Evolutionary conservation across 2,329 filamentous ascomycete genomes (phyloP), one percentile per base, ranked within the genome.

Genomic region (Polytolypa hystricis): DNA sequence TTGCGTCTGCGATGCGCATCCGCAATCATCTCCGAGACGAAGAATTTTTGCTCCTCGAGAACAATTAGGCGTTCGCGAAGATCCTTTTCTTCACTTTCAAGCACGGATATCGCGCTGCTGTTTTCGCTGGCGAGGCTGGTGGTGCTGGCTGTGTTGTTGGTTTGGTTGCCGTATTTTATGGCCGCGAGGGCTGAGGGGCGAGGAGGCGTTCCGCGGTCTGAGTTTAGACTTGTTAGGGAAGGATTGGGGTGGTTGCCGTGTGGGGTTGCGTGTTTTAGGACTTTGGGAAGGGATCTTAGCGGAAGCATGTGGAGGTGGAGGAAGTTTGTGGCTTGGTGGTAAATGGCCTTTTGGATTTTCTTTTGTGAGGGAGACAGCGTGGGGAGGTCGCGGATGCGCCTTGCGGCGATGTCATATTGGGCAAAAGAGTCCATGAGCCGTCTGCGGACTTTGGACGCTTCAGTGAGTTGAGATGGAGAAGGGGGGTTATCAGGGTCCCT

Each of bases 221-320:
- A 50, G 11, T 47, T 47, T 18, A 31, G 43, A 15, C 51, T 45
- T 3, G 49, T 48, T 35, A 44, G 51, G 26, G 45, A 43, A 9
- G 50, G 35, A 37, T 46, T 56, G 20, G 50, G 42, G 17, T 48
- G 44, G 17, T 45, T 49, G n/a, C 67, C 69, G 30, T 71, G 62
- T 0, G 73, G 67, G 0, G 68, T 69, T 9, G 74, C 71, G 47
- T 79, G 74, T 44, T 70, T 74, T 11, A 86, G 66, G 45, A 85
- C 66, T 28, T 76, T 74, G 0, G 81, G 81, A 0, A 86, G 65
- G 18, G 75, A 74, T 54, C 84, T 93, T 10, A 95, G 65, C 0
- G 87, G 85, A 6, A 95, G 70, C 84, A 95, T 93, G 51, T 95
- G 84, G 3, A 85, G 71, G 52, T 93, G 86, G 4, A 95, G 63